Percentiles rank a stretch among this genome's conserved stretches.
Conservation (phyloP, 1,139 yeast species). For the Kluyveromyces sp. region DNA sequence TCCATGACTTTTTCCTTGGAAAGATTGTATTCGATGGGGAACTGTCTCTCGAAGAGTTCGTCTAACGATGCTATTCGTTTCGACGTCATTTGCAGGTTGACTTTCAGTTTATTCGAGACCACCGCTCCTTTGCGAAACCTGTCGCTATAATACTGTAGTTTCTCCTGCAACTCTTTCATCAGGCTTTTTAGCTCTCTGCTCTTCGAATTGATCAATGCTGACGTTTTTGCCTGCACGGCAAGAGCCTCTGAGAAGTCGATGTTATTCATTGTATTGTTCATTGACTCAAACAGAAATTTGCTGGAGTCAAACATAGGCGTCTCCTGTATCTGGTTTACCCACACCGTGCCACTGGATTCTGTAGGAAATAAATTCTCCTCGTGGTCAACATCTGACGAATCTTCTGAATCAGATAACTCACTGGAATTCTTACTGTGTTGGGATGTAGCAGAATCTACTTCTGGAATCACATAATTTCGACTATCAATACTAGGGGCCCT, state of each 20-base stretch:
- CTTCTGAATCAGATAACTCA: conserved; percentile 3
- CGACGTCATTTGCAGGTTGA: conserved; percentile 18
- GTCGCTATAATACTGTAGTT: conserved; percentile 14
- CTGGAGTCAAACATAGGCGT: conserved; percentile 29
- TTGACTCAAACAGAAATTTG: conserved; percentile 26
- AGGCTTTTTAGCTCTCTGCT: conserved; percentile 27
- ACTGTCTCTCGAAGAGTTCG: conserved; percentile 18
- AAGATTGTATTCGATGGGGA: conserved; percentile 30
- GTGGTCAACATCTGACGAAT: neutral
- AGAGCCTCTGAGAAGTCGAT: conserved; percentile 29
- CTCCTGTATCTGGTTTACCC: conserved; percentile 19
- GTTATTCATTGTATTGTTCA: conserved; percentile 24
- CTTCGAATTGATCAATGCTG: conserved; percentile 29
- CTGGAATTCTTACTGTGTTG: conserved; percentile 11
- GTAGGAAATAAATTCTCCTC: conserved; percentile 1
- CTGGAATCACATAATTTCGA: conserved; percentile 26
- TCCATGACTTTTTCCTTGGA: conserved; percentile 28
- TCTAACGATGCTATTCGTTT: conserved; percentile 20
- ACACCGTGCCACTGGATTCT: conserved; percentile 11
- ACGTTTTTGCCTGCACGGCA: conserved; percentile 29
- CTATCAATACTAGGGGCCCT: conserved; percentile 26
- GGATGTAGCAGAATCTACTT: conserved; percentile 11
- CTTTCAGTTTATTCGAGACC: conserved; percentile 17
- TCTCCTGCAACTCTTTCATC: conserved; percentile 19
- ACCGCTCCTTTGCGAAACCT: conserved; percentile 22